Evolutionary conservation across 768 basidiomycete genomes (phyloP).

Genomic region (Tulasnella sp.): DNA sequence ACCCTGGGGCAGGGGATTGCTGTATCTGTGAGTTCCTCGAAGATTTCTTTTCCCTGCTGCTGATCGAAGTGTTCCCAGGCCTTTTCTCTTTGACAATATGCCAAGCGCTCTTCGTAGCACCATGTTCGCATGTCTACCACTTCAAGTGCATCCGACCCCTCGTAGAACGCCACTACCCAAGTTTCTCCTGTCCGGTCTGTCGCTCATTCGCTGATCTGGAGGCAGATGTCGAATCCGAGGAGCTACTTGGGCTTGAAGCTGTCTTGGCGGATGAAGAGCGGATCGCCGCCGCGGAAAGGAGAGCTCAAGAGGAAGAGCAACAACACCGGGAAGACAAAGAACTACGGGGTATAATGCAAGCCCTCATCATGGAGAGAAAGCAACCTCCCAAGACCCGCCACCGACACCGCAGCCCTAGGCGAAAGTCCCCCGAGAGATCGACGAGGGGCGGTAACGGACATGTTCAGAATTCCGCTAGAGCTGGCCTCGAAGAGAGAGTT

Average conservation of each 20-base stretch:
- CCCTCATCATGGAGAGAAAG: too few species aligned
- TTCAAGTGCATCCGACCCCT: constrained; percentile 94
- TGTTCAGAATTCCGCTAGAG: too few species aligned
- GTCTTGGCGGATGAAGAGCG: not conserved
- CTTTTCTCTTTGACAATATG: constrained; percentile 82
- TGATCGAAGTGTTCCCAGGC: constrained; percentile 3
- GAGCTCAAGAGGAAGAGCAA: too few species aligned
- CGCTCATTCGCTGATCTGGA: constrained; percentile 89
- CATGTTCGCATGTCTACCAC: constrained; percentile 91
- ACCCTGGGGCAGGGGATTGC: constrained; percentile 42
- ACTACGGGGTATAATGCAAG: too few species aligned
- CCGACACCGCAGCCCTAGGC: too few species aligned
- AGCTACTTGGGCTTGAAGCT: not conserved
- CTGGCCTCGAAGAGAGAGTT: too few species aligned
- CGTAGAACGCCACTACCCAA: constrained; percentile 71
- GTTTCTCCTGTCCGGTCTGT: constrained; percentile 90
- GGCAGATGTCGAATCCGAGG: constrained; percentile 66
- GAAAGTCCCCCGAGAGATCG: too few species aligned
- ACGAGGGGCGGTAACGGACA: too few species aligned
- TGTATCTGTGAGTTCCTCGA: constrained; percentile 52
- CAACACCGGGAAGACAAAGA: too few species aligned
- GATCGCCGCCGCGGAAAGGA: too few species aligned
- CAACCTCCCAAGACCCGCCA: too few species aligned
- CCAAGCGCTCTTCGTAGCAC: constrained; percentile 93
- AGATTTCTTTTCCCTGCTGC: not conserved